Conservation (phyloP, 106 monocot species). For the Dendrobium chrysotoxum region DNA sequence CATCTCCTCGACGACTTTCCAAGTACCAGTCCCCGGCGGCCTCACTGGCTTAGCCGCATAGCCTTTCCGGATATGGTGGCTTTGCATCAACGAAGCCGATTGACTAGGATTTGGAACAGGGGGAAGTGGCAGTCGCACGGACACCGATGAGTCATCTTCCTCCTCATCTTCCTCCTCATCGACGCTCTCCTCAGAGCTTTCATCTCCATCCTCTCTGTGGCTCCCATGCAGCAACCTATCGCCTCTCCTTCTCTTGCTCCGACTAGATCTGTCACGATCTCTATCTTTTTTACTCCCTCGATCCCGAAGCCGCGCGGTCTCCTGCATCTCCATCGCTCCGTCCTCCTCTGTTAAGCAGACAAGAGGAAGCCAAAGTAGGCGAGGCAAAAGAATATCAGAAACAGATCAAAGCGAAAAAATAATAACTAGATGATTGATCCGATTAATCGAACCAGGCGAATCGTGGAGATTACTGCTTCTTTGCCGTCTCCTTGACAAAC, state of each 20-base stretch:
- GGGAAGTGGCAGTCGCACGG: constrained; percentile 12
- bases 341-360: constrained; percentile 50
- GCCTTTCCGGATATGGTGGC: constrained; percentile 44
- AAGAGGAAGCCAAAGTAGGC: not conserved
- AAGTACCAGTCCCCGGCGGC: constrained; percentile 27
- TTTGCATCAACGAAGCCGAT: constrained; percentile 11
- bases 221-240: constrained; percentile 60
- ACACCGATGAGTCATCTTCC: constrained; percentile 41
- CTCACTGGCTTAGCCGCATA: constrained; percentile 26
- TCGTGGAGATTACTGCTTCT: constrained; percentile 40
- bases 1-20: constrained; percentile 85
- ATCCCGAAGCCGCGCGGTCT: constrained; percentile 54
- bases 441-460: constrained; percentile 40
- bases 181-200: constrained; percentile 62
- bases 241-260: constrained; percentile 71
- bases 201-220: constrained; percentile 40
- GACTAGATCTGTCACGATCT: constrained; percentile 75
- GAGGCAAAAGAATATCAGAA: not conserved
- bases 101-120: constrained; percentile 13
- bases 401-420: not conserved
- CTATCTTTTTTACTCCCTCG: constrained; percentile 62
- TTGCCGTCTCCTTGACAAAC: constrained; percentile 43
- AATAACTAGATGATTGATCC: not conserved
- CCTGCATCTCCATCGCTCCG: constrained; percentile 62
- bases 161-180: constrained; percentile 85